A percentile compares a stretch with the other conserved stretches of the same genome.
Evolutionary conservation across 106 monocot genomes (phyloP).

Genomic region (Dendrobium catenatum): DNA sequence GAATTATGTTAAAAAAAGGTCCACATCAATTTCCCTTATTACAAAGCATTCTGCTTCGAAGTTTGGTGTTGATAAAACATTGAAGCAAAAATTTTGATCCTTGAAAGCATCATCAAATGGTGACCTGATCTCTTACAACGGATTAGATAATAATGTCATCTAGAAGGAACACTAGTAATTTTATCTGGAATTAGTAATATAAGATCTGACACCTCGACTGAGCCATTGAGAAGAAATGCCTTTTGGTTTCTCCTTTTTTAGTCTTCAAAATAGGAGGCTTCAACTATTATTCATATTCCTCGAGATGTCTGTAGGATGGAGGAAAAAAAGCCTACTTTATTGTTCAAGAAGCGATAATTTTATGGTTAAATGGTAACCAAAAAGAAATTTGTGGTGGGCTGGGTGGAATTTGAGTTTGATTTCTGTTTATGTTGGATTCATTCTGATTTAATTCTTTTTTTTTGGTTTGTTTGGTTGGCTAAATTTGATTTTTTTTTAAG

Average conservation of each 20-base stretch:
- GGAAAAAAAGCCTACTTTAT: background rate
- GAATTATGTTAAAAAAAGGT: too few relatives aligned
- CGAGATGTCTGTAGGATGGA: background rate
- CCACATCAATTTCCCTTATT: too few relatives aligned
- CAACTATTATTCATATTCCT: background rate
- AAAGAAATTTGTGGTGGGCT: background rate
- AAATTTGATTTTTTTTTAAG: background rate
- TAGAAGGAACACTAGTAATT: too few relatives aligned
- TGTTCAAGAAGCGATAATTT: background rate
- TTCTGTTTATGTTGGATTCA: background rate
- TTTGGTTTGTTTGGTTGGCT: background rate
- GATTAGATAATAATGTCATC: too few relatives aligned
- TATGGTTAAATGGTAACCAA: background rate
- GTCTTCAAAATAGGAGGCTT: background rate
- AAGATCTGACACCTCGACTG: too few relatives aligned
- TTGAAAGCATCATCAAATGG: too few relatives aligned
- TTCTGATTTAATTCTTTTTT: background rate
- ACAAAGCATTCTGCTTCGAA: too few relatives aligned
- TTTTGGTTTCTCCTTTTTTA: background rate
- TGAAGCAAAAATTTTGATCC: too few relatives aligned
- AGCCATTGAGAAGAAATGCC: background rate
- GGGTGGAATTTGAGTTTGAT: background rate
- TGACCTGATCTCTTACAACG: too few relatives aligned
- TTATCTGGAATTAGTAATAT: too few relatives aligned
- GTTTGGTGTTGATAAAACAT: too few relatives aligned